These are phyloP conservation scores for Euphorbia schlechtendalii DNA, from an alignment of 441 rosid genomes.

Conservation along the genomic window DNA sequence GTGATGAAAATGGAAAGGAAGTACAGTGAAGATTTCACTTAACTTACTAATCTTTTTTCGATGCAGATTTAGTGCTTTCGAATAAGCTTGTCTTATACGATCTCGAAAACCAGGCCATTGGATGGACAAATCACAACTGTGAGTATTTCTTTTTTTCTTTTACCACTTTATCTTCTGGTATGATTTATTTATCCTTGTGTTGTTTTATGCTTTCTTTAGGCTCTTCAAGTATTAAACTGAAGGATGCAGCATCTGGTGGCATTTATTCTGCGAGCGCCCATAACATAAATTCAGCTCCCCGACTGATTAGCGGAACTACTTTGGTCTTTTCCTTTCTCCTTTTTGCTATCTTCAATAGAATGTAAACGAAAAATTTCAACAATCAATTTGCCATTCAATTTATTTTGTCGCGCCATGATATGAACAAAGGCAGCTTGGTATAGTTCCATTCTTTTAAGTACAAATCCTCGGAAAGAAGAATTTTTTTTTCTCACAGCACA, in stretches of 20 bases:
- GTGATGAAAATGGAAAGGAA: background rate
- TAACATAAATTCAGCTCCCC: constrained; percentile 40
- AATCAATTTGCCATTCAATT: constrained; percentile 24
- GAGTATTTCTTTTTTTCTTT: constrained; percentile 26
- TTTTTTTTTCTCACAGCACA: background rate
- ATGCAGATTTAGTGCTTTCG: constrained; percentile 75
- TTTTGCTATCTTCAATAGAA: constrained; percentile 32
- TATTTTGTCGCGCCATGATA: constrained; percentile 26
- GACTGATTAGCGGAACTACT: constrained; percentile 19
- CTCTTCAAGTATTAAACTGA: constrained; percentile 62
- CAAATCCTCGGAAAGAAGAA: background rate
- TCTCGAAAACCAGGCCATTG: constrained; percentile 66
- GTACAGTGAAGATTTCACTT: too few relatives aligned
- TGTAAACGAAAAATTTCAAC: constrained; percentile 15
- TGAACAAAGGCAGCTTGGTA: background rate
- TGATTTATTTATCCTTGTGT: background rate
- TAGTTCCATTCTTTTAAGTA: constrained; percentile 15
- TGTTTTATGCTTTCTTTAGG: constrained; percentile 36
- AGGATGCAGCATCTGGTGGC: constrained; percentile 39
- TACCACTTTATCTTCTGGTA: too few relatives aligned
- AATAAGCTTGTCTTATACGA: constrained; percentile 70
- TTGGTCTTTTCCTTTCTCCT: constrained; percentile 29
- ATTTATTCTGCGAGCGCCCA: constrained; percentile 52
- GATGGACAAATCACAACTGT: constrained; percentile 93
- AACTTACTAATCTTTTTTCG: too few relatives aligned